These are phyloP conservation scores for Zygnema cylindricum DNA, from an alignment of 139 green algal genomes.

Conservation along the genomic window DNA sequence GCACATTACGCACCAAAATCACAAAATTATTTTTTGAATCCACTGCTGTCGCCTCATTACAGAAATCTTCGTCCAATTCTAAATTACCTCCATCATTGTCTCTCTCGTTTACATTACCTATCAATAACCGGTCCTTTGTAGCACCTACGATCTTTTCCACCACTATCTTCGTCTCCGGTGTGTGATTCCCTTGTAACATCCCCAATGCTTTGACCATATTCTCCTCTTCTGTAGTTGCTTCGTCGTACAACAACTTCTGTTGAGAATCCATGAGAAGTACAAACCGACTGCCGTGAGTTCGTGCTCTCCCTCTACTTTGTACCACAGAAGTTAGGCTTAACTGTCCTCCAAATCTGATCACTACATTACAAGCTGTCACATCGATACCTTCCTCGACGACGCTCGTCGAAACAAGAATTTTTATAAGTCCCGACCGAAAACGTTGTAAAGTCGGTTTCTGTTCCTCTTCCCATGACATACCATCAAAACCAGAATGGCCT, in stretches of 20 bases:
- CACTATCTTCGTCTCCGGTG: neutral
- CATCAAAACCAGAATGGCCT: neutral
- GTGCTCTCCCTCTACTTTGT: slow-evolving; percentile 14
- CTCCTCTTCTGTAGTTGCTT: neutral
- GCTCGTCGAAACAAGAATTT: slow-evolving; percentile 26
- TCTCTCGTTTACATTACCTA: neutral
- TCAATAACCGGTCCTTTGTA: neutral
- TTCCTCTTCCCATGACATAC: slow-evolving; percentile 1
- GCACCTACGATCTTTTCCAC: neutral
- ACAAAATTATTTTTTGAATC: neutral
- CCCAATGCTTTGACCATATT: neutral
- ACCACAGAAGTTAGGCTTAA: neutral
- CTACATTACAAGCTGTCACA: slow-evolving; percentile 3
- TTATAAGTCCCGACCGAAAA: slow-evolving; percentile 1
- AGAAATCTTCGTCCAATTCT: neutral
- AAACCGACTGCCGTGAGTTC: neutral
- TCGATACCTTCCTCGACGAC: slow-evolving; percentile 36
- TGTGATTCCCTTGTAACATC: neutral
- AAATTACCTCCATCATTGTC: neutral
- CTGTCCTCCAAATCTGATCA: neutral
- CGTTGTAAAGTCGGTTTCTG: neutral
- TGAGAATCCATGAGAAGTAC: neutral
- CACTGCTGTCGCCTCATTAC: neutral
- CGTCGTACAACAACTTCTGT: neutral
- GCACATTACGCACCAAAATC: neutral